Conservation (phyloP, 164 flowering plant genomes). For the Houttuynia cordata region DNA sequence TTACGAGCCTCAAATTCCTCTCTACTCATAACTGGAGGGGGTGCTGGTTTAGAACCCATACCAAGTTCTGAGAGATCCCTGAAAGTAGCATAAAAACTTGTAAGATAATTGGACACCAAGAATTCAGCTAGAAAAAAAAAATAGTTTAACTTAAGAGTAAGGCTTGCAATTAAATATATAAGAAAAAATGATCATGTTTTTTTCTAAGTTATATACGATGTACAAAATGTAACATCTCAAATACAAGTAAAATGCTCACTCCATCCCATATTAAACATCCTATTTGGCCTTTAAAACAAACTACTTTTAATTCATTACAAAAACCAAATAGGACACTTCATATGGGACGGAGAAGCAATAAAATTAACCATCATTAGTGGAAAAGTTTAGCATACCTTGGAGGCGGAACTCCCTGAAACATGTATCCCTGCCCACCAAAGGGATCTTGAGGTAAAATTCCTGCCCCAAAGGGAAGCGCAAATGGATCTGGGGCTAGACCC, state of each 20-base stretch:
- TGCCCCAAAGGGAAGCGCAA: constrained; percentile 49
- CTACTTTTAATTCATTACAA: too few relatives aligned
- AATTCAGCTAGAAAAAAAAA: neutral
- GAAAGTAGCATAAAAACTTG: neutral
- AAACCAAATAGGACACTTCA: too few relatives aligned
- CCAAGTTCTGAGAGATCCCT: constrained; percentile 63
- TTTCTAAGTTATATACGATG: neutral
- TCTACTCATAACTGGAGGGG: constrained; percentile 51
- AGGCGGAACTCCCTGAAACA: constrained; percentile 50
- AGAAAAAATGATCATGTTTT: neutral
- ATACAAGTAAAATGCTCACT: neutral
- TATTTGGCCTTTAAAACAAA: too few relatives aligned
- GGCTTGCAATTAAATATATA: neutral
- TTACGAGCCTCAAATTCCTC: constrained; percentile 91
- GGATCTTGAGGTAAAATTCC: constrained; percentile 54
- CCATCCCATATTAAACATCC: too few relatives aligned
- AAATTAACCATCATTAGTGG: too few relatives aligned
- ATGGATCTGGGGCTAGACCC: constrained; percentile 50
- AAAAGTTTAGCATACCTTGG: constrained; percentile 28
- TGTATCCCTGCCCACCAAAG: constrained; percentile 42
- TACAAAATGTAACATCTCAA: neutral
- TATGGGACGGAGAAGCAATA: too few relatives aligned
- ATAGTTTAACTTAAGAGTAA: neutral
- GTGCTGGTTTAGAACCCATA: constrained; percentile 43
- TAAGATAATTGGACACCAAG: neutral